Evolutionary conservation across 2,329 filamentous ascomycete genomes (phyloP).

Genomic region (Cladosporium sp.): DNA sequence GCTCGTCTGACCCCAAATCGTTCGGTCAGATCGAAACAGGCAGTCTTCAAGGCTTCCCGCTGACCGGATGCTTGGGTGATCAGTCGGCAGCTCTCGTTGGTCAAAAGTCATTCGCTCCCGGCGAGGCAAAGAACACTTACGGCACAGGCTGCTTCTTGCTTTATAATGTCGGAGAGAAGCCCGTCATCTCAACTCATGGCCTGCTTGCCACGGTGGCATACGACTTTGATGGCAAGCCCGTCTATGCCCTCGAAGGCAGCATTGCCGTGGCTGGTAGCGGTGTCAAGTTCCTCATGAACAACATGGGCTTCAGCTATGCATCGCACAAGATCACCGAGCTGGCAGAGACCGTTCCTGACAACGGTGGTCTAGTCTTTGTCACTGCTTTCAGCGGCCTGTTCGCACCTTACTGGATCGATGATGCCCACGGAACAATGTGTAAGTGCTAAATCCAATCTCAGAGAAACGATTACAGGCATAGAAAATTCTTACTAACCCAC

Average conservation of each 20-base stretch:
- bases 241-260: slow-evolving; percentile 75
- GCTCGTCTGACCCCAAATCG: slow-evolving; percentile 67
- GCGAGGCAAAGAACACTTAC: slow-evolving; percentile 85
- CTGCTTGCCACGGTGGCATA: slow-evolving; percentile 84
- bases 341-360: slow-evolving; percentile 63
- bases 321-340: slow-evolving; percentile 60
- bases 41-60: slow-evolving; percentile 62
- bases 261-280: slow-evolving; percentile 74
- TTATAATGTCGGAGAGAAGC: slow-evolving; percentile 80
- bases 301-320: slow-evolving; percentile 60
- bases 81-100: slow-evolving; percentile 86
- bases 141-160: slow-evolving; percentile 86
- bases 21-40: slow-evolving; percentile 67
- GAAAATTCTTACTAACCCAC: neutral
- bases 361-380: slow-evolving; percentile 78
- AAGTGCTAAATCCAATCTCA: slow-evolving; percentile 35
- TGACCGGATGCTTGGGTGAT: slow-evolving; percentile 81
- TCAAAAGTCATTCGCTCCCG: slow-evolving; percentile 63
- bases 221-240: slow-evolving; percentile 66
- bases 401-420: slow-evolving; percentile 92
- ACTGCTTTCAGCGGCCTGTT: slow-evolving; percentile 89
- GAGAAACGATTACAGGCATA: neutral
- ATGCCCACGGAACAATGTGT: slow-evolving; percentile 81
- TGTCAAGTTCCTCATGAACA: slow-evolving; percentile 38
- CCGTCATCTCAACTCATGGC: slow-evolving; percentile 78